Evolutionary conservation across 2,329 filamentous ascomycete species (phyloP), one percentile per base, ranked within the genome.

Genomic region (Aspergillus sp.): DNA sequence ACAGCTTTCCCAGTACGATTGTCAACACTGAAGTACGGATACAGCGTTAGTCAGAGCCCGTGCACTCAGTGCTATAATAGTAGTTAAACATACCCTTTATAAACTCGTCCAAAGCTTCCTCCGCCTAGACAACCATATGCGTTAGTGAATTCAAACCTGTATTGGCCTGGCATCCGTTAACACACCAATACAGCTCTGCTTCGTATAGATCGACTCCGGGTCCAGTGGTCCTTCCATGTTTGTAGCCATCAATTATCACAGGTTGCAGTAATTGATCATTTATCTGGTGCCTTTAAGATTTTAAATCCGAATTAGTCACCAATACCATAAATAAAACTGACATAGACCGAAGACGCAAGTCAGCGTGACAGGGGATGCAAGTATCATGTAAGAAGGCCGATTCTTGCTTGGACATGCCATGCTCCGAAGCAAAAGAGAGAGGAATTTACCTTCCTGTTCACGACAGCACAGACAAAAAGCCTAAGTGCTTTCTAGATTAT

Each of bases 31-130:
- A 29, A 57, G 27, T 12, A 27, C 19, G 38, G 28, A 44, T 3
- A 29, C 27, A 8, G 8, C 19, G 39, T 57, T 34, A 55, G 49
- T 2, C 19, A 19, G 19, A 19, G 19, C 19, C 19, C 19, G 2
- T 2, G 19, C 19, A 19, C 19, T 19, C 19, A 19, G 1, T 19
- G 19, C 19, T 19, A 19, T 19, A 19, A 19, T 19, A 19, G 19
- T 19, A 19, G 19, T 19, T 19, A 19, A 19, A 2, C 36, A 50
- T 76, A 90, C 87, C 93, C 93, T 79, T 97, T 97, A 79, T 91
- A 98, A 52, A 98, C 93, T 71, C 94, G 94, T 63, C 93, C 93
- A 73, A 98, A 98, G 70, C 91, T 97, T 51, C 93, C 93, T 58
- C 93, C 93, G 58, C 93, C 91, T 89, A 60, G 48, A 45, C 35